Percentiles rank a stretch among this genome's conserved stretches.
These are phyloP conservation scores for Pluteus cervinus DNA, from an alignment of 768 basidiomycete genomes.

Conservation along the genomic window DNA sequence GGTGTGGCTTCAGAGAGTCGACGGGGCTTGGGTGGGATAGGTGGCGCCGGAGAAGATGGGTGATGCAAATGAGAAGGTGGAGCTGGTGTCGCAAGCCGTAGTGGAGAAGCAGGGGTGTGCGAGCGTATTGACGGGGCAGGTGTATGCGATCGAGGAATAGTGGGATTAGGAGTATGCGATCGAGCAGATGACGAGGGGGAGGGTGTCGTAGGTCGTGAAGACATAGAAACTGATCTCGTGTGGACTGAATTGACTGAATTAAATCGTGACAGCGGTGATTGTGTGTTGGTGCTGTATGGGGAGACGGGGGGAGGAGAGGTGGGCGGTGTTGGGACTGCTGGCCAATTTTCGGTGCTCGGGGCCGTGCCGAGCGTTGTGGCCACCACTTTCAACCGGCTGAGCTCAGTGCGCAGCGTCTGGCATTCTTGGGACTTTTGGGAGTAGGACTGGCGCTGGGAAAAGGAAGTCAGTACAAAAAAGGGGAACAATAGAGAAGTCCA, in stretches of 20 bases:
- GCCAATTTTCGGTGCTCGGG: slow-evolving; percentile 28
- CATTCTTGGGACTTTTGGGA: slow-evolving; percentile 67
- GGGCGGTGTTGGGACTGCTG: slow-evolving; percentile 27
- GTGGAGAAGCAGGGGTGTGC: slow-evolving; percentile 23
- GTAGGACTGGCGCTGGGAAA: slow-evolving; percentile 49
- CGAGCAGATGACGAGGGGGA: slow-evolving; percentile 26
- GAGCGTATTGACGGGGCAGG: slow-evolving; percentile 22
- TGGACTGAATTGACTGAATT: slow-evolving; percentile 47
- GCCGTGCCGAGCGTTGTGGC: slow-evolving; percentile 32
- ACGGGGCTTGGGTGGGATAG: slow-evolving; percentile 38
- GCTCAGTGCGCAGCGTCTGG: slow-evolving; percentile 60
- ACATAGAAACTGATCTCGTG: slow-evolving; percentile 52
- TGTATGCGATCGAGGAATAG: slow-evolving; percentile 16
- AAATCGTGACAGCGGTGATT: slow-evolving; percentile 30
- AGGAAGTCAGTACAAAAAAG: slow-evolving; percentile 11
- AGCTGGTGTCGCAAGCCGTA: slow-evolving; percentile 17
- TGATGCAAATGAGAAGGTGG: slow-evolving; percentile 19
- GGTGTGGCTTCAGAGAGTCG: slow-evolving; percentile 47
- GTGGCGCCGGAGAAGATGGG: slow-evolving; percentile 20
- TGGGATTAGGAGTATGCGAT: slow-evolving; percentile 22
- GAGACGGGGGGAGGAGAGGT: slow-evolving; percentile 30
- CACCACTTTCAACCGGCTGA: slow-evolving; percentile 48
- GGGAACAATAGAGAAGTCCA: not conserved
- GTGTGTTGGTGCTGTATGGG: slow-evolving; percentile 26
- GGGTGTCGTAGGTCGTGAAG: slow-evolving; percentile 39